Base-by-base conservation (phyloP, 352 stramenopile species). In the Globisporangium cystogenes region DNA sequence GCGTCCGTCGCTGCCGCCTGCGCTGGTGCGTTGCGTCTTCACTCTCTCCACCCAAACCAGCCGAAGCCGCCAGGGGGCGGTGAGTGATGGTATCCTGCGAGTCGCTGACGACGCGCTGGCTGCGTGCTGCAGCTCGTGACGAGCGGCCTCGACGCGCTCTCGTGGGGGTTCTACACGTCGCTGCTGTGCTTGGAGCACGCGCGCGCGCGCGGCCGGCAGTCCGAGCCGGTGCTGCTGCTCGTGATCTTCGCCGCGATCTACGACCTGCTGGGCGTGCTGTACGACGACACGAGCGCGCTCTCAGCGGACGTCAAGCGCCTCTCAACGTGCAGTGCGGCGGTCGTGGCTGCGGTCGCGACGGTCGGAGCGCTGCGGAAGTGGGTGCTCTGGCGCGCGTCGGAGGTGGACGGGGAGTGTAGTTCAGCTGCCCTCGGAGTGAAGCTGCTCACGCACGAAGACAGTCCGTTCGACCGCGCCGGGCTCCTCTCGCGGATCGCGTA, bases 401-500 rank as follows among this genome's bases (percentile, higher is more conserved):
- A 27, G 4, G n/a, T n/a, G n/a, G 6, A 26, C 18, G n/a, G 2
- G 16, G 18, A 11, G 7, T 7, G 20, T 16, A 11, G n/a, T 12
- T 15, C 39, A 20, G 4, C 18, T 18, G 15, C 33, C 12, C 4
- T 54, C 1, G 18, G 47, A 4, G 18, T 16, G n/a, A 39, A 45
- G 15, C 29, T 47, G 7, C 21, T 24, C 14, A 43, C 24, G 26
- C 6, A 14, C 29, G 21, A 23, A 14, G 4, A 16, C 23, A 86
- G 60, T 29, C 70, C 74, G 11, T 73, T 90, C 33, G 81, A 92
- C 45, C 60, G 53, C 15, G 75, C 78, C 1, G 67, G 67, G 7
- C 74, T 68, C 49, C 37, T 86, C 31, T 88, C 79, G 16, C 75
- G 75, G 16, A 51, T 90, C n/a, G 75, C 76, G 40, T 91, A 86